A percentile compares a stretch with the other conserved stretches of the same genome.
These are phyloP conservation scores for Didymella keratinophila DNA, from an alignment of 2,329 filamentous ascomycete genomes.

Conservation along the genomic window DNA sequence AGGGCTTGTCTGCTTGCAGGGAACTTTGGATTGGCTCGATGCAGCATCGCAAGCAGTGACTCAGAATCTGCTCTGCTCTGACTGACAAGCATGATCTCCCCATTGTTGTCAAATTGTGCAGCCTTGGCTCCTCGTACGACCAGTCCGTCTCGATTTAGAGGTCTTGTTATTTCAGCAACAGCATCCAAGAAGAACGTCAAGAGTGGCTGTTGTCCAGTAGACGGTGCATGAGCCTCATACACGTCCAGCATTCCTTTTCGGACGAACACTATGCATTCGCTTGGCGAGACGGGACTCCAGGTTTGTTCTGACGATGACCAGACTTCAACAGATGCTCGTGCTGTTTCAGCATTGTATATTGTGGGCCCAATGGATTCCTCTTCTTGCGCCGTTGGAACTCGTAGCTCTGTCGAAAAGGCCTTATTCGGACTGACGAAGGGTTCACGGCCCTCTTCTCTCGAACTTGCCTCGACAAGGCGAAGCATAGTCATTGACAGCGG, in stretches of 20 bases:
- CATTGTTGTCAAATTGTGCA: neutral
- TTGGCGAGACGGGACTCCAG: slow-evolving; percentile 24
- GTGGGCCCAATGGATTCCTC: slow-evolving; percentile 15
- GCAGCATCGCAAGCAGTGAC: slow-evolving; percentile 15
- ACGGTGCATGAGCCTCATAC: slow-evolving; percentile 19
- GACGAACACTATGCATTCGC: slow-evolving; percentile 30
- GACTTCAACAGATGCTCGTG: slow-evolving; percentile 26
- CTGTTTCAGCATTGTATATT: slow-evolving; percentile 21
- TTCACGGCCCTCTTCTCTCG: slow-evolving; percentile 24
- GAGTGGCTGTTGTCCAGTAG: slow-evolving; percentile 20
- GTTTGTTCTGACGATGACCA: slow-evolving; percentile 23
- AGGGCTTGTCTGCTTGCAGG: neutral
- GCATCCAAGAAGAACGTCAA: slow-evolving; percentile 21
- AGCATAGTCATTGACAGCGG: slow-evolving; percentile 31
- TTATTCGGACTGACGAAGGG: slow-evolving; percentile 33
- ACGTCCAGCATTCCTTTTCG: slow-evolving; percentile 27
- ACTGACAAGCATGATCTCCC: slow-evolving; percentile 19
- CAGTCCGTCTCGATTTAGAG: slow-evolving; percentile 12
- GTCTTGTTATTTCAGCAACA: slow-evolving; percentile 6
- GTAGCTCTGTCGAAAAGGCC: slow-evolving; percentile 21
- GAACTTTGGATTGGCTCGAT: slow-evolving; percentile 9
- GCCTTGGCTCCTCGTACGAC: slow-evolving; percentile 9
- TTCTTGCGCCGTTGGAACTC: slow-evolving; percentile 9
- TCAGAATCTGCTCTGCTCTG: slow-evolving; percentile 4
- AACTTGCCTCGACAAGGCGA: slow-evolving; percentile 26